Evolutionary conservation across 1,139 yeast species (phyloP).

Genomic region (Lodderomyces orthopsilosis): DNA sequence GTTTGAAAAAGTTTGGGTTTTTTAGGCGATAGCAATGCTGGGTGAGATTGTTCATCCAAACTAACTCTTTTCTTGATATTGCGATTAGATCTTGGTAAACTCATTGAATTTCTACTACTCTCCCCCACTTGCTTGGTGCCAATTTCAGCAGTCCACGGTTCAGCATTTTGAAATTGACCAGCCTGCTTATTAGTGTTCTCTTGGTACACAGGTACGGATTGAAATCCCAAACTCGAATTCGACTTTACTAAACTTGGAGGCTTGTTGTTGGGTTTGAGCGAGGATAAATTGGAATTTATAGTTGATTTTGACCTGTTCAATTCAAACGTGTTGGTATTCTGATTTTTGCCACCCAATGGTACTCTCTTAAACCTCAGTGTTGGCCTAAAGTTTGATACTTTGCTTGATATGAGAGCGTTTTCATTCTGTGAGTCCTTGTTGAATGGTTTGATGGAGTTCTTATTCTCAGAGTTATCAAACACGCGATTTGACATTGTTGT

Average conservation of each 20-base stretch:
- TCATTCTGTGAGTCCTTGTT: constrained; percentile 6
- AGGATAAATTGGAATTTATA: constrained; percentile 12
- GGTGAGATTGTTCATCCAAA: background rate
- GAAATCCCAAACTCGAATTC: constrained; percentile 40
- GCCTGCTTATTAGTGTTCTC: background rate
- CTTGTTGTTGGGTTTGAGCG: constrained; percentile 3
- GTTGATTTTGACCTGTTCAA: constrained; percentile 36
- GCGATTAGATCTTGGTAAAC: constrained; percentile 7
- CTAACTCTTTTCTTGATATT: constrained; percentile 4
- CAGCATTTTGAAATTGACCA: background rate
- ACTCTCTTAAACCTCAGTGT: constrained; percentile 22
- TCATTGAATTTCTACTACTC: background rate
- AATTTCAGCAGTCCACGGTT: no score
- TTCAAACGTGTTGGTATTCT: constrained; percentile 29
- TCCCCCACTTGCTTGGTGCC: no score
- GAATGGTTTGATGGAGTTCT: constrained; percentile 1
- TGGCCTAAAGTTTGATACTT: constrained; percentile 5
- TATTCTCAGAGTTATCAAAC: constrained; percentile 6
- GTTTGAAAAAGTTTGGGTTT: constrained; percentile 6
- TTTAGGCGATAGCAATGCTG: constrained; percentile 1
- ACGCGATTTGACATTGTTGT: constrained; percentile 5
- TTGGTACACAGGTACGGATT: constrained; percentile 5
- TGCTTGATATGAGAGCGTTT: constrained; percentile 5
- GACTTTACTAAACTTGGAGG: constrained; percentile 33
- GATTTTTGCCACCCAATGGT: constrained; percentile 52